Conservation (phyloP, 2,329 filamentous ascomycete species). For the Hymenoscyphus infarciens region DNA sequence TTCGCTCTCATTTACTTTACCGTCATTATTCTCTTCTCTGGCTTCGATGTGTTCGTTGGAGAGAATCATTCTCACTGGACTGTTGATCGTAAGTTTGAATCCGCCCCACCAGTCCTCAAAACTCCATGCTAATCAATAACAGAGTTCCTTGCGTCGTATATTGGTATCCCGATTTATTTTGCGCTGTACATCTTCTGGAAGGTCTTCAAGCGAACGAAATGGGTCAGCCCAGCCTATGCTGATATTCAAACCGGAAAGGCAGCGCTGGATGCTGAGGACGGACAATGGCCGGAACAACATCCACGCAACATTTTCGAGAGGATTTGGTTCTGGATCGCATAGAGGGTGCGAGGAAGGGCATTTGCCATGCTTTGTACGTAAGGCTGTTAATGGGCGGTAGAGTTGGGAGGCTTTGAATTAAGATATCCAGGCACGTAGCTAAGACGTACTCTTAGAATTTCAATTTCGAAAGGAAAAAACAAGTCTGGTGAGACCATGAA, state of each 20-base stretch:
- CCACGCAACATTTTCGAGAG: conserved; percentile 42
- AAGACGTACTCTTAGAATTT: background rate
- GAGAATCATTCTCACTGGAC: conserved; percentile 55
- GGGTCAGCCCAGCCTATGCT: conserved; percentile 37
- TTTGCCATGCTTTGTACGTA: conserved; percentile 6
- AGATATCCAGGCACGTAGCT: conserved; percentile 3
- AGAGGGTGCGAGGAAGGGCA: conserved; percentile 12
- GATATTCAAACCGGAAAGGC: conserved; percentile 45
- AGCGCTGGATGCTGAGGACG: conserved; percentile 43
- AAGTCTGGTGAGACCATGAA: too few species aligned
- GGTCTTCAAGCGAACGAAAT: conserved; percentile 58
- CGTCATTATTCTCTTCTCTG: conserved; percentile 71
- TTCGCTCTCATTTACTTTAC: conserved; percentile 60
- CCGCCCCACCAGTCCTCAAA: background rate
- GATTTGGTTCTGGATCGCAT: conserved; percentile 46
- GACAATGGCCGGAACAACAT: conserved; percentile 38
- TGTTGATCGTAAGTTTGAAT: conserved; percentile 44
- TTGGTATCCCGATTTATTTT: conserved; percentile 70
- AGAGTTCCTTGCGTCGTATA: conserved; percentile 71
- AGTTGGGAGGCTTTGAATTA: background rate
- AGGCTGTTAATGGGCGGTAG: conserved; percentile 1
- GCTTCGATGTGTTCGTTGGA: conserved; percentile 72
- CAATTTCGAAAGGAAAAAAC: background rate
- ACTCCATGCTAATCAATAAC: conserved; percentile 56
- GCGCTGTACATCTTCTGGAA: conserved; percentile 71